Conservation (phyloP, 257 asterid species). For the Cinchona pubescens region DNA sequence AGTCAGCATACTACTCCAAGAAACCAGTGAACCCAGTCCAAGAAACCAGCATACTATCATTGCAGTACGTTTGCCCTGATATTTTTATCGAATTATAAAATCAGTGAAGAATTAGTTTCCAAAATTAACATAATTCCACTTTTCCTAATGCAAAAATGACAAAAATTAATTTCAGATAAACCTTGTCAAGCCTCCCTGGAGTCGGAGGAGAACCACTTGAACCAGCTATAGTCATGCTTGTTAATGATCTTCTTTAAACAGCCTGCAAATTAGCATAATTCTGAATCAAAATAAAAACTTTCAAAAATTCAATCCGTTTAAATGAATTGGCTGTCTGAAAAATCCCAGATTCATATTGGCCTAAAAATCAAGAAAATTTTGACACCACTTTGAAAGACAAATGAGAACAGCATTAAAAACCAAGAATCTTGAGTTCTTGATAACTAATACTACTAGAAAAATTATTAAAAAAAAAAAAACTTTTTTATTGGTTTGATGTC, state of each 20-base stretch:
- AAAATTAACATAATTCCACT: background rate
- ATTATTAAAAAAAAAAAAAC: background rate
- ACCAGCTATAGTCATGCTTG: conserved; percentile 11
- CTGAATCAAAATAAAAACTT: background rate
- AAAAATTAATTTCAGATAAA: conserved; percentile 10
- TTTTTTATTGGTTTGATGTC: background rate
- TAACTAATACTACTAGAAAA: background rate
- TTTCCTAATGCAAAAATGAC: background rate
- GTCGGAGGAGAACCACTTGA: conserved; percentile 9
- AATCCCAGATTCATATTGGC: conserved; percentile 2
- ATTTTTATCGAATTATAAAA: background rate
- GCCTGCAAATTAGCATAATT: background rate
- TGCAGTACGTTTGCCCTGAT: conserved; percentile 64
- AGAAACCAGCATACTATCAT: conserved; percentile 65
- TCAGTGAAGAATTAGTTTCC: background rate
- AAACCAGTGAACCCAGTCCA: conserved; percentile 75
- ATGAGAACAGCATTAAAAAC: background rate
- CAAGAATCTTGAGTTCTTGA: background rate
- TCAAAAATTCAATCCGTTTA: background rate
- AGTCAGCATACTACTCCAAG: conserved; percentile 86
- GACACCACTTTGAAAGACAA: background rate
- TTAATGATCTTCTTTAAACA: background rate
- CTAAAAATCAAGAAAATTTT: background rate
- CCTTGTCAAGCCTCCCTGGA: conserved; percentile 26
- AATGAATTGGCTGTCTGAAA: background rate